Evolutionary conservation across 2,329 filamentous ascomycete genomes (phyloP), one percentile per base, ranked within the genome.

Genomic region (Pleochaeta shiraiana): DNA sequence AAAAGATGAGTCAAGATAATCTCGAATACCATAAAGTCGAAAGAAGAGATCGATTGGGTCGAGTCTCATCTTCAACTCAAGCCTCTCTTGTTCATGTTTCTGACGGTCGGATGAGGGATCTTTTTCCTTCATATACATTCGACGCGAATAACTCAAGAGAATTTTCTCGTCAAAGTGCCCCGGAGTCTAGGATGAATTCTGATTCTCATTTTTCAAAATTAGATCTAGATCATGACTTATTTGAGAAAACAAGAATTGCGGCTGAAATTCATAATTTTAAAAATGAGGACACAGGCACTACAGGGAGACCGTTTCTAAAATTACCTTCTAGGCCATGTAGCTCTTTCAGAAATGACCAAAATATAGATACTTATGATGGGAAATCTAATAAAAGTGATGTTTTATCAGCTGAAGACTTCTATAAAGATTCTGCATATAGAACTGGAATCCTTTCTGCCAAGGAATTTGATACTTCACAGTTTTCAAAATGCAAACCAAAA

Each of bases 301-400:
- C 76, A 65, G 77, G 78, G 7, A 76, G 74, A 37, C 78, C 78
- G 24, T 80, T 80, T 69, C 71, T 76, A 65, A 74, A 78, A 65
- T 74, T 76, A 16, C 74, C 76, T 9, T 68, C 69, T 16, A 66
- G 68, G n/a, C 33, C 45, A 6, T 55, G 37, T 28, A 47, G 7
- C 26, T 26, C 61, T 1, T n/a, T 28, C 14, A 26, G 26, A 28
- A 16, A 19, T 63, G 16, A 12, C 7, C 26, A 63, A n/a, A 34
- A 47, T 63, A 7, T 16, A 26, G 14, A 47, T 30, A 16, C 16
- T 5, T n/a, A n/a, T n/a, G 24, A 43, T 47, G 31, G 47, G 47
- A 19, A 31, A 28, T 12, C 12, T 24, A 26, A 57, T 16, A 28
- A 30, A 28, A 57, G 19, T 14, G 19, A 57, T 28, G 21, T 30